phyloP scores from a whole-genome alignment of 2,329 filamentous ascomycete genomes.

The Trichoderma hamatum region DNA sequence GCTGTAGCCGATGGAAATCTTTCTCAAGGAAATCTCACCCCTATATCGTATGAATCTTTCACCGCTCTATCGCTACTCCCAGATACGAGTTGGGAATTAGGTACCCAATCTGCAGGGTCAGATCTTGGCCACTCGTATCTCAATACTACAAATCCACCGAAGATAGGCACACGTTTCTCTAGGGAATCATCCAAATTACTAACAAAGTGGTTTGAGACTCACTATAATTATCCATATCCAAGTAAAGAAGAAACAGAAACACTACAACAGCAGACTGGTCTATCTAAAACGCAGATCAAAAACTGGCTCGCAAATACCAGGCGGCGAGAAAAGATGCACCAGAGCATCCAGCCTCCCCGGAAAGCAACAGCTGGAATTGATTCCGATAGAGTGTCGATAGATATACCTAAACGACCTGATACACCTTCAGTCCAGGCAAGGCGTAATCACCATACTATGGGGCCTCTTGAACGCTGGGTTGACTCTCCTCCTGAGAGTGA shows the following conservation, averaged over 20 bases:
- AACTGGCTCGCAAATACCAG: conserved; percentile 93
- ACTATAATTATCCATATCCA: neutral
- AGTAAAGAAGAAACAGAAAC: conserved; percentile 83
- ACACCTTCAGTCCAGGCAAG: neutral
- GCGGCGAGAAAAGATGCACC: conserved; percentile 63
- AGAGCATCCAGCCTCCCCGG: neutral
- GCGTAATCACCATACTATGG: conserved; percentile 1
- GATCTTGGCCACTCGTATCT: neutral
- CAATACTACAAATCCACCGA: neutral
- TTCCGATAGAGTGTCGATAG: neutral
- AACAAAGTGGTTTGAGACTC: neutral
- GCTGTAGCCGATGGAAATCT: neutral
- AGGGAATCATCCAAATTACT: neutral
- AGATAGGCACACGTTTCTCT: neutral
- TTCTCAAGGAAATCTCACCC: neutral
- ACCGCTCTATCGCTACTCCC: neutral
- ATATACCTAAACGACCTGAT: neutral
- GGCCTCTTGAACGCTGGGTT: conserved; percentile 37
- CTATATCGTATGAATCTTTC: neutral
- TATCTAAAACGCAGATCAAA: conserved; percentile 80
- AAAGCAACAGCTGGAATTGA: neutral
- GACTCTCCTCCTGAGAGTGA: conserved; percentile 40
- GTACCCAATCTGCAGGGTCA: neutral
- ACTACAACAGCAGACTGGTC: conserved; percentile 74
- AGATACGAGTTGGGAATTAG: neutral